Evolutionary conservation across 2,329 filamentous ascomycete species (phyloP), one percentile per base, ranked within the genome.

Genomic region (Exophiala bonariae): DNA sequence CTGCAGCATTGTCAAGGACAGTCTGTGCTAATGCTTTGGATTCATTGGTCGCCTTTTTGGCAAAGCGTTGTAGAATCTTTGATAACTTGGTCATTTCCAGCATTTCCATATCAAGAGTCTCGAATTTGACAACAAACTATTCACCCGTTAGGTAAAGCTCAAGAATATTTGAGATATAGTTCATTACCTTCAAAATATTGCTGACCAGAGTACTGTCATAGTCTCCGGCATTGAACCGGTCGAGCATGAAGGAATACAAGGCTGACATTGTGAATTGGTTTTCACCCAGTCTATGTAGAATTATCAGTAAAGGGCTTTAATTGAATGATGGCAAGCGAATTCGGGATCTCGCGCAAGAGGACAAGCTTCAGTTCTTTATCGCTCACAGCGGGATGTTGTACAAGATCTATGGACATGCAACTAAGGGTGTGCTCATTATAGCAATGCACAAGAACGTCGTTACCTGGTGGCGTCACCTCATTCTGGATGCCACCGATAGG

Each of bases 1-100:
- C 63, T 32, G 64, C 63, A 45, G 72, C 73, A 59, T 75, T 76
- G 18, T 73, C 70, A 36, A 80, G 59, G 33, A 85, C 76, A 55
- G 72, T 71, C 56, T 81, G 76, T 3, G 79, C 76, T 26, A 80
- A 70, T 13, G 68, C 69, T 58, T 81, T 80, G 39, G 76, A 76
- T 38, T 74, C 69, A n/a, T 74, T 74, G 54, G 77, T 77, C 19
- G 79, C 80, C 53, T 77, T 78, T 63, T 82, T 85, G 42, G 76
- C 68, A 54, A 82, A 77, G 19, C 76, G 72, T 2, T 73, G 72
- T 13, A 84, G 64, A 13, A 82, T 69, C 59, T 82, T 84, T 44
- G 72, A 71, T 22, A 83, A 65, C 56, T 82, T 82, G 7, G 78
- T 81, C 59, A 80, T 81, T 56, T 81, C 76, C 18, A 83, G 67